phyloP scores from a whole-genome alignment of 768 basidiomycete genomes.

The Amanita molliuscula region DNA sequence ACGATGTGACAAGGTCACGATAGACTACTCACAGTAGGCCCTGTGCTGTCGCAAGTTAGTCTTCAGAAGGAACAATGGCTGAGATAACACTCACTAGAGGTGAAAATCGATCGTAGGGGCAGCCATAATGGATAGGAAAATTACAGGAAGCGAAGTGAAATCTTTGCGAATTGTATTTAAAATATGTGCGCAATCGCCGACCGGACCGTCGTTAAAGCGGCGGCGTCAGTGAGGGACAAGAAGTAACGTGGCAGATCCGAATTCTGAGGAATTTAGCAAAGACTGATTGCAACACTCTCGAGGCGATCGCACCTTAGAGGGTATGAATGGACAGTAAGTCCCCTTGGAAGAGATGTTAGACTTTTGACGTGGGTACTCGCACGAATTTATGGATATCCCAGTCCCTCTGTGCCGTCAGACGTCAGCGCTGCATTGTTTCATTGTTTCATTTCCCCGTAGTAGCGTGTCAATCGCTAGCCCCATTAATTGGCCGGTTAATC shows the following conservation, averaged over 20 bases:
- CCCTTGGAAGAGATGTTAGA: not conserved
- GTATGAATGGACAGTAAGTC: not conserved
- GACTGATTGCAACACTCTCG: not conserved
- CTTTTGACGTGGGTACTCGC: not conserved
- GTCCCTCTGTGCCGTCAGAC: not conserved
- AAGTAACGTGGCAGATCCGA: not conserved
- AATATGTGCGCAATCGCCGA: not conserved
- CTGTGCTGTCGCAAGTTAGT: not conserved
- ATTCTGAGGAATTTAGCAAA: not conserved
- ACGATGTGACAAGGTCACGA: not conserved
- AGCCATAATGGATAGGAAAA: not conserved
- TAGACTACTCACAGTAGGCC: slow-evolving; percentile 1
- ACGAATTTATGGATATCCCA: not conserved
- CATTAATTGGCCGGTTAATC: not conserved
- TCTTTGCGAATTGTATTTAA: not conserved
- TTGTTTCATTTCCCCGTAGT: not conserved
- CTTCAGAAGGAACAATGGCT: not conserved
- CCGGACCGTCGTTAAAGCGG: not conserved
- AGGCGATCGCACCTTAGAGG: not conserved
- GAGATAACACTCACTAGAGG: not conserved
- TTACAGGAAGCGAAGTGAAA: not conserved
- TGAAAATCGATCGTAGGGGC: not conserved
- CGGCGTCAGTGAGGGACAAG: not conserved
- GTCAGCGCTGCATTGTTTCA: not conserved
- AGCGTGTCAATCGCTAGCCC: not conserved